Evolutionary conservation across 176 grass and related monocot species (phyloP).

Genomic region (Raddia distichophylla): DNA sequence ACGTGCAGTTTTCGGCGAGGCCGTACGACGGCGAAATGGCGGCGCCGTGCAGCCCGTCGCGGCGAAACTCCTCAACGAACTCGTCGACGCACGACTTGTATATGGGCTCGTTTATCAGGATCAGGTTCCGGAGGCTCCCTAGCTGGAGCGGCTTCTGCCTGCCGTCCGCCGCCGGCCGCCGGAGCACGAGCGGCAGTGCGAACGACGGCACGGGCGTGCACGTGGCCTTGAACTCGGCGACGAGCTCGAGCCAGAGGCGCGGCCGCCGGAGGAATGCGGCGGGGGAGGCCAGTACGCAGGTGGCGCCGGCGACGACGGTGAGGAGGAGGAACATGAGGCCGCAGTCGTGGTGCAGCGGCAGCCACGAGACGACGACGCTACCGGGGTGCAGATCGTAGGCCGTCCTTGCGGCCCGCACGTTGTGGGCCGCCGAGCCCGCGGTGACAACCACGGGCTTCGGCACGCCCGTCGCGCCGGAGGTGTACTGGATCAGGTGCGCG

Average conservation of each 20-base stretch:
- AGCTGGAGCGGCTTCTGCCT: slow-evolving; percentile 28
- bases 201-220: slow-evolving; percentile 68
- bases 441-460: slow-evolving; percentile 58
- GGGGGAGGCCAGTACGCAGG: slow-evolving; percentile 49
- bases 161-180: slow-evolving; percentile 9
- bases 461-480: slow-evolving; percentile 59
- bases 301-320: slow-evolving; percentile 59
- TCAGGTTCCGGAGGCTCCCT: slow-evolving; percentile 58
- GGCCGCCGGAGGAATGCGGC: slow-evolving; percentile 46
- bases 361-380: slow-evolving; percentile 62
- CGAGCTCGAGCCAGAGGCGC: slow-evolving; percentile 60
- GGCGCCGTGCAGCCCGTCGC: slow-evolving; percentile 29
- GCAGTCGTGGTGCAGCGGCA: slow-evolving; percentile 70
- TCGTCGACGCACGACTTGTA: slow-evolving; percentile 47
- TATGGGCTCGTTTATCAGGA: slow-evolving; percentile 66
- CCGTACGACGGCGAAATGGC: slow-evolving; percentile 62
- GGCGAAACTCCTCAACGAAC: slow-evolving; percentile 46
- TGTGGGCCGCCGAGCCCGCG: slow-evolving; percentile 54
- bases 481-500: slow-evolving; percentile 64
- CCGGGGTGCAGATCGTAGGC: slow-evolving; percentile 49
- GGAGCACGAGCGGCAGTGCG: slow-evolving; percentile 52
- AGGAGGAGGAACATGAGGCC: slow-evolving; percentile 75
- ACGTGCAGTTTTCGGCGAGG: slow-evolving; percentile 70
- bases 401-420: slow-evolving; percentile 55
- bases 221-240: slow-evolving; percentile 56